These are phyloP conservation scores for Neurospora sp. DNA, from an alignment of 495 filamentous ascomycete species.

Conservation along the genomic window DNA sequence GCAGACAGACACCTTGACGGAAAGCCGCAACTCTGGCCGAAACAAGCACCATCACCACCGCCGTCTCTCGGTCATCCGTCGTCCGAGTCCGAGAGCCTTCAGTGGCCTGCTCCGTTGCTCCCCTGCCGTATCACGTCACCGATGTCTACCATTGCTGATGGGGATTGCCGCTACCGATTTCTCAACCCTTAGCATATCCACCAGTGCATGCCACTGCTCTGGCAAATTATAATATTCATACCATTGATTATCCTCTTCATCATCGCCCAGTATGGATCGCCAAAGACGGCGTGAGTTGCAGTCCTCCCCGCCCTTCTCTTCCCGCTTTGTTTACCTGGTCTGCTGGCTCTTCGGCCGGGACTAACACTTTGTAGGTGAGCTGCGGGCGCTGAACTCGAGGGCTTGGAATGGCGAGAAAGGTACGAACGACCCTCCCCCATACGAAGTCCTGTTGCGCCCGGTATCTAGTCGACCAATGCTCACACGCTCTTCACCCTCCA, in stretches of 20 bases:
- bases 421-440: constrained; percentile 27
- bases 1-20: background rate
- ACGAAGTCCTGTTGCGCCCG: constrained; percentile 6
- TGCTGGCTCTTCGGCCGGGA: constrained; percentile 18
- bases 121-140: constrained; percentile 21
- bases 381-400: constrained; percentile 75
- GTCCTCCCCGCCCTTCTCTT: background rate
- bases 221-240: constrained; percentile 4
- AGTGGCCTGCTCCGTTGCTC: constrained; percentile 14
- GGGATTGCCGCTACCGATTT: constrained; percentile 35
- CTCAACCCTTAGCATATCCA: constrained; percentile 37
- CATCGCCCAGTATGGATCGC: constrained; percentile 60
- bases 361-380: constrained; percentile 54
- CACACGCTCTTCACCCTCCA: constrained; percentile 21
- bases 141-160: constrained; percentile 38
- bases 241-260: constrained; percentile 4
- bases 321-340: background rate
- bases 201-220: constrained; percentile 31
- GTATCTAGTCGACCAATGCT: constrained; percentile 2
- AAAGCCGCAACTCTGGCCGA: background rate
- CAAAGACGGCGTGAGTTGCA: constrained; percentile 64
- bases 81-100: background rate
- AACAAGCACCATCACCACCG: background rate
- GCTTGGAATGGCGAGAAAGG: constrained; percentile 84
- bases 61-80: background rate